Evolutionary conservation across 768 basidiomycete genomes (phyloP), one percentile per base, ranked within the genome.

Genomic region (Russula ochroleuca): DNA sequence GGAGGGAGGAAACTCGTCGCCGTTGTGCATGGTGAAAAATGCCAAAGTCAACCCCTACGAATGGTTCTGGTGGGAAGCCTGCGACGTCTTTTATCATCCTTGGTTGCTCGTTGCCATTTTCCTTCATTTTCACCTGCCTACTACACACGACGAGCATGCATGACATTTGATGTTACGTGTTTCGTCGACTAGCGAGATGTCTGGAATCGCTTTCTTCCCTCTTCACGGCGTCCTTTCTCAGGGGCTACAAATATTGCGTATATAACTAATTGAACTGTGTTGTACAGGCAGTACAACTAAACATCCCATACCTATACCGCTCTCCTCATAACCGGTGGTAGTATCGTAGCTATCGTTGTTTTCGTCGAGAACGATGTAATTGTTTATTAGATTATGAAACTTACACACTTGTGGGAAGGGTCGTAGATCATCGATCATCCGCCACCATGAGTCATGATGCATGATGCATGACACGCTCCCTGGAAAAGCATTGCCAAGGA

Each of bases 311-410:
- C 33, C 28, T n/a, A n/a, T n/a, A n/a, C n/a, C n/a, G n/a, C n/a
- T n/a, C n/a, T 41, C 14, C 9, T 52, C 2, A 13, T 31, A 19
- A 19, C 15, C 14, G 14, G 13, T 40, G 13, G 21, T 28, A 17
- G 8, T 40, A 43, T 43, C 41, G 11, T 41, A 2, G 40, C 15
- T 43, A 11, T 43, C 25, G 15, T 28, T 41, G 15, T 9, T 25
- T 23, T 45, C 21, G n/a, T 52, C 41, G 28, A n/a, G 13, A 21
- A 21, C 28, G 14, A 23, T 50, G 37, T 57, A 56, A 43, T 28
- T 40, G 40, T 38, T 50, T 56, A 56, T 48, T 56, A n/a, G 45
- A 55, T 11, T 61, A n/a, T n/a, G n/a, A n/a, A n/a, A n/a, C n/a
- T n/a, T n/a, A n/a, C n/a, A n/a, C n/a, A n/a, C n/a, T n/a, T n/a